Percentiles rank a stretch among this genome's conserved stretches.
These are phyloP conservation scores for Lanmaoa rubissima DNA, from an alignment of 768 basidiomycete species.

Conservation along the genomic window DNA sequence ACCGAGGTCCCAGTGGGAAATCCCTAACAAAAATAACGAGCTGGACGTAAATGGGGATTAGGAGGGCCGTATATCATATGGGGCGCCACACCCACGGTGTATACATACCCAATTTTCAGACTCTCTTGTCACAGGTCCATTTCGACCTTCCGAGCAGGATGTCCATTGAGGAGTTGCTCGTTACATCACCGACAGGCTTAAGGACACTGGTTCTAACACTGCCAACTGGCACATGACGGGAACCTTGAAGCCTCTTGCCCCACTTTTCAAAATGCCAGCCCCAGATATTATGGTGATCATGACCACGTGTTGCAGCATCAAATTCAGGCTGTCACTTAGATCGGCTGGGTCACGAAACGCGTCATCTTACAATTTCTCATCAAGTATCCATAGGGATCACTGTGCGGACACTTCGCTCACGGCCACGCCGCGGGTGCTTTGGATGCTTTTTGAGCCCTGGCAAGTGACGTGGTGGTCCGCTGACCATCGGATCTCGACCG, in stretches of 20 bases:
- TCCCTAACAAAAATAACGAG: background rate
- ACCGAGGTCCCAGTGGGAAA: background rate
- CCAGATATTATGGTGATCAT: background rate
- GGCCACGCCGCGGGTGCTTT: background rate
- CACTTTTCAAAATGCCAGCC: background rate
- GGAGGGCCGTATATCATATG: background rate
- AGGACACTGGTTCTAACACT: background rate
- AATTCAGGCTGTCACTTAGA: background rate
- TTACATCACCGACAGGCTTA: background rate
- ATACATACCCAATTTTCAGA: no score
- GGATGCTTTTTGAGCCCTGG: background rate
- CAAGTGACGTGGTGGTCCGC: background rate
- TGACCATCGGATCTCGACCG: conserved; percentile 2
- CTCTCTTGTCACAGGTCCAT: background rate
- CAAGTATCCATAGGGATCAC: background rate
- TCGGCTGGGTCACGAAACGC: background rate
- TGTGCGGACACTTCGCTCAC: background rate
- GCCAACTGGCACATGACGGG: no score
- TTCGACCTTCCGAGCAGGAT: background rate
- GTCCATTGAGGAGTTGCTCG: background rate
- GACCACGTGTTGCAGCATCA: background rate
- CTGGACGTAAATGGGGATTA: background rate
- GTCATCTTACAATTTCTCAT: background rate
- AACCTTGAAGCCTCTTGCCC: no score
- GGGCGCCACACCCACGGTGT: background rate